Evolutionary conservation across 2,329 filamentous ascomycete species (phyloP), one percentile per base, ranked within the genome.

Genomic region (Colletotrichum tabaci): DNA sequence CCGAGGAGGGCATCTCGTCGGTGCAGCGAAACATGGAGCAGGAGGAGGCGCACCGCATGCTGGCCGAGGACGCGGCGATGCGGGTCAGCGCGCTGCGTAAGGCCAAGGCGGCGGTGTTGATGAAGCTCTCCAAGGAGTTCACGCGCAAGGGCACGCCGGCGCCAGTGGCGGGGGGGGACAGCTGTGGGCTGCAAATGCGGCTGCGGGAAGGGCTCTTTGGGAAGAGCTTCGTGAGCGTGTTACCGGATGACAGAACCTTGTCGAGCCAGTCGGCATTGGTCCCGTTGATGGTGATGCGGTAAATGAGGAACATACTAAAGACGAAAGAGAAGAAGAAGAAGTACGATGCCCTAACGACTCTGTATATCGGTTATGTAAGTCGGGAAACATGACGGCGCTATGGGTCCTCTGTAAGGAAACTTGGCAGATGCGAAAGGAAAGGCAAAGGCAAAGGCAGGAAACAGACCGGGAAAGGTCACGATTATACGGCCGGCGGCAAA

Each of bases 41-140:
- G 71, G 89, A 91, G 76, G 85, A 87, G 74, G 82, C 84, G 2
- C 87, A 90, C 73, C 84, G 87, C 13, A 83, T 85, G 55, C 82
- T 90, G 30, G 89, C 89, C 23, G 87, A 91, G 73, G 88, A 91
- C 75, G 83, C 86, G 3, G 85, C 85, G 10, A 86, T 87, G 65
- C 85, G 89, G 67, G 83, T 83, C 5, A 87, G 83, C 74, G 88
- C 89, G 12, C 81, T 92, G 61, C 84, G 85, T 76, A 87, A 87
- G 70, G 90, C 90, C 44, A 89, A 88, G 77, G 88, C 89, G 73
- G 87, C 88, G 0, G 89, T 92, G 15, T 81, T 92, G 66, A 85
- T 83, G 72, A 90, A 90, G 75, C 84, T 92, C 61, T 87, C 84
- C 75, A 84, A 84, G 66, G 87, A 91, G 77, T 90, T 86, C 65